Evolutionary conservation across 2,329 filamentous ascomycete genomes (phyloP), one percentile per base, ranked within the genome.

Genomic region (Monilinia laxa): DNA sequence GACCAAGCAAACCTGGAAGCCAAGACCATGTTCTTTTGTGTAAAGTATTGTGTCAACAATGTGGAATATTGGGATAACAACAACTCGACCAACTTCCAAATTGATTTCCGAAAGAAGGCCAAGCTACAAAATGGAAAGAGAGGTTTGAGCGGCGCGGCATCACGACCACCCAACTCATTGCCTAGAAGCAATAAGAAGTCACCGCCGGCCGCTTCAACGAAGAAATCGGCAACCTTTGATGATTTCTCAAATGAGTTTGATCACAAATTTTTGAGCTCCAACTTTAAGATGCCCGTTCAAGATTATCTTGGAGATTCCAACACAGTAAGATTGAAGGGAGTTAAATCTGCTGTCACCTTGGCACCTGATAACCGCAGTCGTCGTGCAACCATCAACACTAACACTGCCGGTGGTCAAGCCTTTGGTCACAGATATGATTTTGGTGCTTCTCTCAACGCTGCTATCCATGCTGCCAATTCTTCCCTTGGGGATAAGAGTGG

Each of bases 31-130:
- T 92, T 93, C 78, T 88, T 98, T 75, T 98, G 95, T 78, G 85
- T 97, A 62, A 90, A 92, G 62, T 99, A 98, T 79, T 87, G 81
- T 51, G 92, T 96, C 67, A 88, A 89, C 70, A 92, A 92, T 23
- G 84, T 90, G 69, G 94, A 98, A 74, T 91, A 87, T 78, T 99
- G 95, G 95, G 95, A 99, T 79, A 99, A 94, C 83, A 99, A 99
- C 77, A 82, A 83, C 72, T 81, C 83, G 40, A 85, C 87, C 78
- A 98, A 99, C 80, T 99, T 95, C 80, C 93, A 97, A 78, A 86
- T 98, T 65, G 93, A 97, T 77, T 99, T 99, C 80, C 83, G 84
- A 71, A 96, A 93, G 83, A 93, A 91, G 80, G 79, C 85, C 72
- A 84, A 90, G 68, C 81, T 85, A 23, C 83, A 84, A 73, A 86